Conservation (phyloP, 2,329 filamentous ascomycete species). For the Magnaporthiopsis incrustans region DNA sequence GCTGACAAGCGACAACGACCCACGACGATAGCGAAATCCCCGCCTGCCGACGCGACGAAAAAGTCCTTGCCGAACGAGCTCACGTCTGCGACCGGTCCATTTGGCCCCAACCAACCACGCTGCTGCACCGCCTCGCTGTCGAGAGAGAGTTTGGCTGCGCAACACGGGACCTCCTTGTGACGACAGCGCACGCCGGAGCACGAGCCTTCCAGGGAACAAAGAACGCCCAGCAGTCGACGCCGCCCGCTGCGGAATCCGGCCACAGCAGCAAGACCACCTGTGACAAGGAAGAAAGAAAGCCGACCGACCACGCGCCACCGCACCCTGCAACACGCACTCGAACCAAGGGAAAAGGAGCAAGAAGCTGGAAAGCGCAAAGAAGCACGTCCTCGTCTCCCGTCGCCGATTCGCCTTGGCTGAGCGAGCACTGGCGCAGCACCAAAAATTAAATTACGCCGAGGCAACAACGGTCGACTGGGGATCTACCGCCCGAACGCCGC, state of each 20-base stretch:
- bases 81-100: background rate
- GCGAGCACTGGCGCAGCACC: constrained; percentile 1
- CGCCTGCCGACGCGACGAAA: background rate
- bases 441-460: constrained; percentile 2
- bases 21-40: background rate
- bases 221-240: background rate
- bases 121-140: no score
- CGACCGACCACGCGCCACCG: no score
- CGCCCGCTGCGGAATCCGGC: background rate
- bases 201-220: background rate
- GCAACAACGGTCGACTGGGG: constrained; percentile 1
- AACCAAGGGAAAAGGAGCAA: background rate
- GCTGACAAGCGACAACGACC: background rate
- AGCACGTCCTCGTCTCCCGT: background rate
- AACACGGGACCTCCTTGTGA: background rate
- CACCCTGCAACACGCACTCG: background rate
- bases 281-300: background rate
- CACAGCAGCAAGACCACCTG: background rate
- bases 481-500: background rate
- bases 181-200: background rate
- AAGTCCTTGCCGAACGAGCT: background rate
- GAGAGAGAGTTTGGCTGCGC: background rate
- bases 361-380: background rate
- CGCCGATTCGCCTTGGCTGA: background rate
- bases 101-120: background rate